Evolutionary conservation across 2,329 filamentous ascomycete species (phyloP), one percentile per base, ranked within the genome.

Genomic region (Pseudodiploospora longispora): DNA sequence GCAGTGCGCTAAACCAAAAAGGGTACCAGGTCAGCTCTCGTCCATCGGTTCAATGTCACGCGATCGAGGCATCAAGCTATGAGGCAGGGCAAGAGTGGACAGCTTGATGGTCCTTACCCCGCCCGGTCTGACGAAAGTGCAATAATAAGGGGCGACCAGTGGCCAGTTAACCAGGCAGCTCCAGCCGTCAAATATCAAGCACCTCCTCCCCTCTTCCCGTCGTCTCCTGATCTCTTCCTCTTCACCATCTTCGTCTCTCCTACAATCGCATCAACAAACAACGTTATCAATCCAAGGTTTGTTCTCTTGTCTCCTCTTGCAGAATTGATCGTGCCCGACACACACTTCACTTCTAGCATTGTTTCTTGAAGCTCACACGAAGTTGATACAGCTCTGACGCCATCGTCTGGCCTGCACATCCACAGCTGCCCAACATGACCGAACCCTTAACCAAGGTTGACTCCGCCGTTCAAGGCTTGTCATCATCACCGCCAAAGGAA

Each of bases 391-490:
- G 38, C 34, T 47, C 28, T 36, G 27, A 39, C 38, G 12, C 38
- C 27, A 36, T 19, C 19, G 19, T 19, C 36, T 42, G 31, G 32
- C 34, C 30, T 47, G 44, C 40, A 46, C 48, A 55, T 34, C 50
- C 48, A 47, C 36, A 48, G 41, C 41, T 40, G 44, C n/a, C 47
- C 52, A 62, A 43, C 57, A 67, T 67, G 64, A 57, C 63, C 50
- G 64, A 67, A 65, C 78, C 83, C 59, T 79, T 95, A 63, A 77
- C 78, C 69, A 95, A 94, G 75, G 82, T 95, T 72, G 90, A 96
- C 69, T 95, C 90, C 48, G 88, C 87, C 72, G 81, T 94, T 61
- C 82, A 88, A 63, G 87, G 87, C 67, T 68, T 90, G 58, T 77
- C 80, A 54, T 76, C 78, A 58, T 82, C 82, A 47, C 77, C 84